Conservation (phyloP, 495 filamentous ascomycete species). For the Polyplosphaeria fusca region DNA sequence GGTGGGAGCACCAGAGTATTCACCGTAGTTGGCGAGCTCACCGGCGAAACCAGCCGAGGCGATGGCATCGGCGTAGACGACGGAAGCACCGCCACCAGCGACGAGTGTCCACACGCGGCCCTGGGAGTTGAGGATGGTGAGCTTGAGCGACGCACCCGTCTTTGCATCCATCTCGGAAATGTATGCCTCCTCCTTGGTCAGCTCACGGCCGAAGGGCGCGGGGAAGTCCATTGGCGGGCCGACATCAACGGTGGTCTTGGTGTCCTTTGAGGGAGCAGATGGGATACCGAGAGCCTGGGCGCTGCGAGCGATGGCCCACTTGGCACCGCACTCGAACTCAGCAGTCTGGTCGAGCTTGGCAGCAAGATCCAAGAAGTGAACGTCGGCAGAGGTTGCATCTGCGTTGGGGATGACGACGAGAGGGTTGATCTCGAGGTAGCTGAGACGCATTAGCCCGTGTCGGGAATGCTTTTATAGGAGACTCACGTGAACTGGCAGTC, state of each 20-base stretch:
- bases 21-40: conserved; percentile 98
- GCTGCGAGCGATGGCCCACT: conserved; percentile 94
- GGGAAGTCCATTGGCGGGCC: conserved; percentile 98
- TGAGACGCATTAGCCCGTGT: too few relatives aligned
- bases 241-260: conserved; percentile 89
- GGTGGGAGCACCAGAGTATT: conserved; percentile 97
- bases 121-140: conserved; percentile 87
- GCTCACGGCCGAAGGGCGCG: conserved; percentile 95
- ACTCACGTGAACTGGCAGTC: conserved; percentile 93
- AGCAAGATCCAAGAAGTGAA: conserved; percentile 97
- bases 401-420: conserved; percentile 96
- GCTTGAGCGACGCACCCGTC: conserved; percentile 97
- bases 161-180: conserved; percentile 98
- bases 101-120: conserved; percentile 98
- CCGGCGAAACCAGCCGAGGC: conserved; percentile 92
- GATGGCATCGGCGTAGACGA: conserved; percentile 98
- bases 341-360: conserved; percentile 99
- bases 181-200: conserved; percentile 97
- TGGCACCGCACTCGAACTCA: conserved; percentile 98
- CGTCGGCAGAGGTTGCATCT: conserved; percentile 83
- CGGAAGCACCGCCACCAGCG: conserved; percentile 98
- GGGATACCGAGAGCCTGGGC: conserved; percentile 81
- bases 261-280: conserved; percentile 50
- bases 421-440: conserved; percentile 99
- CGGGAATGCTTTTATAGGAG: not conserved